Percentiles rank a stretch among this genome's conserved stretches.
phyloP scores from a whole-genome alignment of 805 yeast genomes.

The Pichia membranifaciens region DNA sequence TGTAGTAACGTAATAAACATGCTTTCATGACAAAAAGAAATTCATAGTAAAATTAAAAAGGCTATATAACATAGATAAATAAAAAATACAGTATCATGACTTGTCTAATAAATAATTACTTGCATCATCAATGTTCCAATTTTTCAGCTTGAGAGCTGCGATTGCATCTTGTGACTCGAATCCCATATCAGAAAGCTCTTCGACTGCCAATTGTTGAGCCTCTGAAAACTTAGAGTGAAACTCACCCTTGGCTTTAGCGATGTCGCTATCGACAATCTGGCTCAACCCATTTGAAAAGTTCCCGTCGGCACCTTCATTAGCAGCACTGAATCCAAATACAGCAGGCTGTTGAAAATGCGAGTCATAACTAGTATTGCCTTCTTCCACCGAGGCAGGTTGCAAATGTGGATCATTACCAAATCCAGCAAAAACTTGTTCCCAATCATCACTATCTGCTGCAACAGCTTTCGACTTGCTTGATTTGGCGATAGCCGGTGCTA shows the following conservation, averaged over 20 bases:
- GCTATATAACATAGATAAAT: background rate
- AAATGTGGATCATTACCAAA: slow-evolving; percentile 52
- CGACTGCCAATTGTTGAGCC: slow-evolving; percentile 46
- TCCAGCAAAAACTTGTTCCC: slow-evolving; percentile 93
- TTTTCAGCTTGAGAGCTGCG: slow-evolving; percentile 59
- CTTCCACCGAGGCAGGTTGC: slow-evolving; percentile 16
- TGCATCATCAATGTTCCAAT: slow-evolving; percentile 81
- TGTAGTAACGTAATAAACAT: too few relatives aligned
- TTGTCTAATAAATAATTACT: slow-evolving; percentile 76
- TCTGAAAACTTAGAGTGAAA: slow-evolving; percentile 18
- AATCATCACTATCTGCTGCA: slow-evolving; percentile 61
- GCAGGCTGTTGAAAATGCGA: slow-evolving; percentile 18
- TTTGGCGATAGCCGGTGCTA: background rate
- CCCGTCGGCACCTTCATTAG: background rate
- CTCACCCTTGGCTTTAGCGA: background rate
- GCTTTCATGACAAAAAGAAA: too few relatives aligned
- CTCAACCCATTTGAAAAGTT: background rate
- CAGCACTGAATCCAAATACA: slow-evolving; percentile 13
- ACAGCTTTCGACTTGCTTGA: background rate
- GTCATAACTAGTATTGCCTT: slow-evolving; percentile 5
- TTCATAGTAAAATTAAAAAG: background rate
- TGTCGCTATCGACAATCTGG: slow-evolving; percentile 2
- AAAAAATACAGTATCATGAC: slow-evolving; percentile 33
- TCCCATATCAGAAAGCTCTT: slow-evolving; percentile 87
- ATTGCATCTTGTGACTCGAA: slow-evolving; percentile 61